Percentiles rank a stretch among this genome's conserved stretches.
phyloP scores from a whole-genome alignment of 495 filamentous ascomycete species.

The Wilcoxina mikolae region DNA sequence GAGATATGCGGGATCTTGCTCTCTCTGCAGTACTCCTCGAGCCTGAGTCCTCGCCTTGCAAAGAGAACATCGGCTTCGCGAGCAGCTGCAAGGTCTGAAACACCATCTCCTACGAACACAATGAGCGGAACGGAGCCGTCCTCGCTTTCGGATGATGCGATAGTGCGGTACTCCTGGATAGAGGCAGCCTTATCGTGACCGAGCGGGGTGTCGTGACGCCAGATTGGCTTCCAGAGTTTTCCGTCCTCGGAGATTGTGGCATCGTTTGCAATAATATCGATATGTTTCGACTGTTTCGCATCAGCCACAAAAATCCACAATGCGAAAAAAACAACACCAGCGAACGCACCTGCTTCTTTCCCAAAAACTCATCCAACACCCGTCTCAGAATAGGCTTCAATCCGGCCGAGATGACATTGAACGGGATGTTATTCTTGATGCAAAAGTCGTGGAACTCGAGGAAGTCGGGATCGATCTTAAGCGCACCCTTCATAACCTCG shows the following conservation, averaged over 20 bases:
- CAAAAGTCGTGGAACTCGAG: slow-evolving; percentile 53
- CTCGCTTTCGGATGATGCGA: slow-evolving; percentile 39
- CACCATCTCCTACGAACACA: slow-evolving; percentile 65
- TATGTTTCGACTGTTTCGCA: slow-evolving; percentile 35
- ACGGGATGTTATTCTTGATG: slow-evolving; percentile 47
- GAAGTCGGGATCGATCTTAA: slow-evolving; percentile 55
- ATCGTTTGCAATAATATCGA: slow-evolving; percentile 61
- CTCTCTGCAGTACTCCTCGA: slow-evolving; percentile 58
- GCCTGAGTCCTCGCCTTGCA: slow-evolving; percentile 49
- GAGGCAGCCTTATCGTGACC: slow-evolving; percentile 59
- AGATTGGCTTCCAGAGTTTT: slow-evolving; percentile 51
- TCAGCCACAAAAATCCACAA: background rate
- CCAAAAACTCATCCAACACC: slow-evolving; percentile 51
- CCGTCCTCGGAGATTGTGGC: slow-evolving; percentile 46
- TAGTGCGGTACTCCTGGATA: slow-evolving; percentile 44
- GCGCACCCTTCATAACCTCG: slow-evolving; percentile 47
- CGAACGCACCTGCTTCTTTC: slow-evolving; percentile 38
- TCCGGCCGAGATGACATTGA: slow-evolving; percentile 60
- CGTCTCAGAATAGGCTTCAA: slow-evolving; percentile 49
- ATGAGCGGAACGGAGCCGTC: slow-evolving; percentile 54
- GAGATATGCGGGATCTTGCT: slow-evolving; percentile 47
- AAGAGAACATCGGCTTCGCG: slow-evolving; percentile 65
- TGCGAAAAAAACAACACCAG: background rate
- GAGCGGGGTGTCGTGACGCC: slow-evolving; percentile 51
- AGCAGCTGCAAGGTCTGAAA: slow-evolving; percentile 59